These are phyloP conservation scores for Kuraishia piskuri DNA, from an alignment of 805 yeast genomes.

Conservation along the genomic window DNA sequence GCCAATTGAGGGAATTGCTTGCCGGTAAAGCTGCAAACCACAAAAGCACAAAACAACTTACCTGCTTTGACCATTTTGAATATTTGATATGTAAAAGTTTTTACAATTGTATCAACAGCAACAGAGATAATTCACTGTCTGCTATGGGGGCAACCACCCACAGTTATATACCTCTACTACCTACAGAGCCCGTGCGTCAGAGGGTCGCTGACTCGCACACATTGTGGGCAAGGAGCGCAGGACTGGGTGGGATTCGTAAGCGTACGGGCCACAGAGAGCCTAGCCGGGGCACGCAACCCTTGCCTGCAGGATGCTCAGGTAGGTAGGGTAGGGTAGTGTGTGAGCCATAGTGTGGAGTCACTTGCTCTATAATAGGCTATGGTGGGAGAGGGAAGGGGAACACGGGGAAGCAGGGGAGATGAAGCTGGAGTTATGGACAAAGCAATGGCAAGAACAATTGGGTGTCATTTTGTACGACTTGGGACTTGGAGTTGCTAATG, in stretches of 20 bases:
- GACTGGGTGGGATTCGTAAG: background rate
- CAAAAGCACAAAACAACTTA: conserved; percentile 27
- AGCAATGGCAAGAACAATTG: no score
- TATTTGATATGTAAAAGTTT: background rate
- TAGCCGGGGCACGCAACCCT: background rate
- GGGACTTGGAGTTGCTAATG: no score
- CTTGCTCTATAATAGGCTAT: background rate
- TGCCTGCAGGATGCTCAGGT: background rate
- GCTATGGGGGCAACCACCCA: background rate
- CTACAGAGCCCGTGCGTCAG: background rate
- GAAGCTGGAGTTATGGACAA: background rate
- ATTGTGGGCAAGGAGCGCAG: background rate
- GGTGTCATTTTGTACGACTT: no score
- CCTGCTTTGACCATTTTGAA: conserved; percentile 52
- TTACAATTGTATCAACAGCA: background rate
- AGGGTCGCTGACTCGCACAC: background rate
- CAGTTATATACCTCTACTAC: background rate
- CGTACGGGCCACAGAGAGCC: background rate
- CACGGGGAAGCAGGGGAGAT: background rate
- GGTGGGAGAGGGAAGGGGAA: background rate
- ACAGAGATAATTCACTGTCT: no score
- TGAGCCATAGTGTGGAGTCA: background rate
- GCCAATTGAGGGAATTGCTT: background rate
- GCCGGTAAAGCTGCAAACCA: no score
- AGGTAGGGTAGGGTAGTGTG: background rate